A percentile compares a stretch with the other conserved stretches of the same genome.
Evolutionary conservation across 2,329 filamentous ascomycete species (phyloP).

Genomic region (Gnomoniopsis sp.): DNA sequence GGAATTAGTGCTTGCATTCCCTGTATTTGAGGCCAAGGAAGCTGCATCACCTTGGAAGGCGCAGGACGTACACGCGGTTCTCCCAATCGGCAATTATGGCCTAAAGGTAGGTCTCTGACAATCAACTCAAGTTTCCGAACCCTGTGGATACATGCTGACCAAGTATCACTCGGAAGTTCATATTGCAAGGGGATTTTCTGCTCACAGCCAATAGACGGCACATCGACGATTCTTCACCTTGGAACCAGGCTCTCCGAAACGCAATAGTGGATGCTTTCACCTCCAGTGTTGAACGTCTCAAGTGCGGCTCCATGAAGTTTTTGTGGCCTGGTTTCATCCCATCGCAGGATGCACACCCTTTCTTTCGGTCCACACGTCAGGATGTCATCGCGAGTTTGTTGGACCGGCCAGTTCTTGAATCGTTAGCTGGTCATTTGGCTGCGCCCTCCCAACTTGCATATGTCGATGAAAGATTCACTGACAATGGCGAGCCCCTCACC

Average conservation of each 20-base stretch:
- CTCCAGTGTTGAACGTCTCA: background rate
- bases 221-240: background rate
- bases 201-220: background rate
- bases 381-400: background rate
- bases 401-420: background rate
- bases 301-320: background rate
- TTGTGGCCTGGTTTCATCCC: background rate
- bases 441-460: background rate
- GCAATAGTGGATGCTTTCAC: background rate
- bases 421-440: background rate
- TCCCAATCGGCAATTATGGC: too few relatives aligned
- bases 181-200: background rate
- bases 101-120: background rate
- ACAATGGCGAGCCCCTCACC: background rate
- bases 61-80: too few relatives aligned
- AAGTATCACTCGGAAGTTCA: background rate
- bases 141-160: background rate
- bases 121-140: too few relatives aligned
- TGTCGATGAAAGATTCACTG: background rate
- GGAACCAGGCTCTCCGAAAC: background rate
- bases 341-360: background rate
- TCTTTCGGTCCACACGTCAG: background rate
- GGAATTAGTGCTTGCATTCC: too few relatives aligned
- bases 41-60: too few relatives aligned
- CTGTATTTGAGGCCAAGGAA: too few relatives aligned